These are phyloP conservation scores for Apiospora kogelbergensis DNA, from an alignment of 2,329 filamentous ascomycete genomes.

Conservation along the genomic window DNA sequence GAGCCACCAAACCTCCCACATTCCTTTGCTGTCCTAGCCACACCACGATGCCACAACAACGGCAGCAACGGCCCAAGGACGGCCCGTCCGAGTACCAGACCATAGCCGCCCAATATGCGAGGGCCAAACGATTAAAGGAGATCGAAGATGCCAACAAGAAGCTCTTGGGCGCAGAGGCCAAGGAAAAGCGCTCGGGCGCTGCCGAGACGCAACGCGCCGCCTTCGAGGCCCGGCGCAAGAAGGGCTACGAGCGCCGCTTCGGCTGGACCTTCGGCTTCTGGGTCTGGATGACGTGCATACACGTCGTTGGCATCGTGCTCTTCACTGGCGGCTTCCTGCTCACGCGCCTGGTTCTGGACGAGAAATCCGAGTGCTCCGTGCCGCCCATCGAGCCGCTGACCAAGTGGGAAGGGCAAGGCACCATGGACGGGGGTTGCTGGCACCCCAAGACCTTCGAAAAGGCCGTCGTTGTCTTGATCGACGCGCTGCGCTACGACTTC, in stretches of 20 bases:
- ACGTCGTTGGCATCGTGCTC: slow-evolving; percentile 79
- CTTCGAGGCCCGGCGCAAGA: slow-evolving; percentile 48
- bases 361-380: slow-evolving; percentile 68
- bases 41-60: slow-evolving; percentile 28
- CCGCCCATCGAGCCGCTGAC: slow-evolving; percentile 63
- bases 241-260: slow-evolving; percentile 53
- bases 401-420: slow-evolving; percentile 42
- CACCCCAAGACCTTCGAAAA: slow-evolving; percentile 92
- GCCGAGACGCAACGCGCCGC: slow-evolving; percentile 45
- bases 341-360: slow-evolving; percentile 76
- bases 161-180: slow-evolving; percentile 18
- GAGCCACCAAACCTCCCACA: slow-evolving; percentile 12
- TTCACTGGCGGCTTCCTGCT: slow-evolving; percentile 95
- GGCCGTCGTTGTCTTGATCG: slow-evolving; percentile 85
- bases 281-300: slow-evolving; percentile 69
- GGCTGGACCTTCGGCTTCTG: slow-evolving; percentile 67
- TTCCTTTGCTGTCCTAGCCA: slow-evolving; percentile 5
- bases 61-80: slow-evolving; percentile 25
- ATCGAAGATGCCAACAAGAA: slow-evolving; percentile 38
- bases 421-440: slow-evolving; percentile 77
- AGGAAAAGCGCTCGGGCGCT: slow-evolving; percentile 35
- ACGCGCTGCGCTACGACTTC: slow-evolving; percentile 95
- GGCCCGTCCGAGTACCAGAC: slow-evolving; percentile 47
- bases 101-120: slow-evolving; percentile 54
- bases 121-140: slow-evolving; percentile 51